Conservation (phyloP, 148 eudicot species). For the Talinum fruticosum region DNA sequence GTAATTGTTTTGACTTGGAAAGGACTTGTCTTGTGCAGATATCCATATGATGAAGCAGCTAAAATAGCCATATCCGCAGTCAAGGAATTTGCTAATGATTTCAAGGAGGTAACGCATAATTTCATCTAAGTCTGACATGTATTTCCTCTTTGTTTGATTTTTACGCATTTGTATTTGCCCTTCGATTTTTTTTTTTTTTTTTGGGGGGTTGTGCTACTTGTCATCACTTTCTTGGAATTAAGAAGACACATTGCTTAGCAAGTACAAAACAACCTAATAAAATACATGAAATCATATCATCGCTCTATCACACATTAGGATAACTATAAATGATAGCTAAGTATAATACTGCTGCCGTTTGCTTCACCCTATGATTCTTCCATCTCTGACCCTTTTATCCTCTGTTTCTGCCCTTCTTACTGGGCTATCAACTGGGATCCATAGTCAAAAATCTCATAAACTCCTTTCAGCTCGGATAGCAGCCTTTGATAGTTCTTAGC, state of each 20-base stretch:
- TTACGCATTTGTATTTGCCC: not conserved
- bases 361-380: not conserved
- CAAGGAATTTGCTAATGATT: slow-evolving; percentile 48
- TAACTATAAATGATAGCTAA: too few relatives aligned
- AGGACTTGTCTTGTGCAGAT: slow-evolving; percentile 39
- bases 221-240: not conserved
- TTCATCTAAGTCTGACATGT: not conserved
- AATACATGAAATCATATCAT: not conserved
- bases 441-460: not conserved
- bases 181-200: not conserved
- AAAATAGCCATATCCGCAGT: slow-evolving; percentile 64
- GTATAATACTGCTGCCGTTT: not conserved
- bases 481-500: not conserved
- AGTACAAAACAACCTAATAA: not conserved
- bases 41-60: slow-evolving; percentile 87
- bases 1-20: not conserved
- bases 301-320: not conserved
- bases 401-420: not conserved
- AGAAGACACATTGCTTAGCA: not conserved
- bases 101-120: slow-evolving; percentile 61
- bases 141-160: not conserved
- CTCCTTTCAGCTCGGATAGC: not conserved
- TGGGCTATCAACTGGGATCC: not conserved
- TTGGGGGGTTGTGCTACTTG: not conserved
- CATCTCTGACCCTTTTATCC: not conserved